Percentiles rank a stretch among this genome's conserved stretches.
These are phyloP conservation scores for Arachis monticola DNA, from an alignment of 331 rosid species.

Conservation along the genomic window DNA sequence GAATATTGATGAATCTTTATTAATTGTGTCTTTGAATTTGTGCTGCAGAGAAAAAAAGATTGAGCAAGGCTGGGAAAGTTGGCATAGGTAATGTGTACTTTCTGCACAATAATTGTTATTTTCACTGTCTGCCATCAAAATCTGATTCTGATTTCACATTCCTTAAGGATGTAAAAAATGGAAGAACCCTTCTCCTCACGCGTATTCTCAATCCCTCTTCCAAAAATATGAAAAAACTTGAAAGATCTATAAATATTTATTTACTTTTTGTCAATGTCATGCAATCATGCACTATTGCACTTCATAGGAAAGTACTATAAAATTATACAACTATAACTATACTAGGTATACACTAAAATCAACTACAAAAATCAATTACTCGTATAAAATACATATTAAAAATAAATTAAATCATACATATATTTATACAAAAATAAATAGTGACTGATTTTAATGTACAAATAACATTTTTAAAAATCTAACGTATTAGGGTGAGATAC, in stretches of 20 bases:
- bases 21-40: slow-evolving; percentile 16
- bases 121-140: background rate
- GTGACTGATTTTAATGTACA: too few species aligned
- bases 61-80: background rate
- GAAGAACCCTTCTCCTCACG: background rate
- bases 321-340: background rate
- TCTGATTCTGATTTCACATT: background rate
- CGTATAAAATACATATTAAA: too few species aligned
- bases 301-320: background rate
- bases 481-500: too few species aligned
- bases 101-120: background rate
- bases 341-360: too few species aligned
- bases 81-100: slow-evolving; percentile 36
- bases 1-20: background rate
- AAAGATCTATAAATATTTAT: background rate
- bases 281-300: background rate
- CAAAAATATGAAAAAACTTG: background rate
- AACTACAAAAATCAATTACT: too few species aligned
- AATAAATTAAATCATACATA: too few species aligned
- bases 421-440: too few species aligned
- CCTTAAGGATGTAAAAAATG: background rate
- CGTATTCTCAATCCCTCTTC: background rate
- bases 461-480: too few species aligned
- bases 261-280: background rate
- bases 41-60: slow-evolving; percentile 7